phyloP scores from a whole-genome alignment of 2,329 filamentous ascomycete genomes.

The Akanthomyces muscarius region DNA sequence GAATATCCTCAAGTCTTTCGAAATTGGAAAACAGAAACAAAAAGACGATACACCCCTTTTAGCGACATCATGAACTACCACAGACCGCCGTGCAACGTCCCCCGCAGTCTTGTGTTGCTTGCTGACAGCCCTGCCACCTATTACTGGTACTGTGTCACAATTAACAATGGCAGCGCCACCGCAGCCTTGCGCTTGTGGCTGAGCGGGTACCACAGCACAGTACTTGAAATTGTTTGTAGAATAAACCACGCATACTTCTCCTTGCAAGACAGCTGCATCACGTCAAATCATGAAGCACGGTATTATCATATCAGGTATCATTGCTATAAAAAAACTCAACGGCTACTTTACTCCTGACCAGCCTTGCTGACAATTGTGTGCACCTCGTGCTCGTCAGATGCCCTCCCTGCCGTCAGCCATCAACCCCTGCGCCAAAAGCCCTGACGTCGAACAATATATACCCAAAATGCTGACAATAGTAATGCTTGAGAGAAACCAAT shows the following conservation, averaged over 20 bases:
- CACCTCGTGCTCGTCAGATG: background rate
- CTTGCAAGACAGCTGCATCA: background rate
- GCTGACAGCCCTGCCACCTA: background rate
- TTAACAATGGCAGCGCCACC: background rate
- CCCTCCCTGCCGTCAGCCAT: background rate
- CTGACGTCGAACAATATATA: background rate
- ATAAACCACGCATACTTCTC: background rate
- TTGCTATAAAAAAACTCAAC: conserved; percentile 9
- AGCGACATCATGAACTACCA: too few species aligned
- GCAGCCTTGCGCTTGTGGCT: conserved; percentile 4
- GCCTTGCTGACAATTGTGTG: background rate
- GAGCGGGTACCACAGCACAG: background rate
- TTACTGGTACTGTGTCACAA: background rate
- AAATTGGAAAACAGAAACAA: background rate
- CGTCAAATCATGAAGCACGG: background rate
- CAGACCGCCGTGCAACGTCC: too few species aligned
- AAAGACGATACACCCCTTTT: too few species aligned
- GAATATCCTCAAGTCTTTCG: too few species aligned
- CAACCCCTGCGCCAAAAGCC: background rate
- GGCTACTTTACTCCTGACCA: background rate
- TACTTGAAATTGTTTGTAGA: background rate
- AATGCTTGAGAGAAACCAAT: conserved; percentile 8
- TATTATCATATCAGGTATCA: conserved; percentile 16
- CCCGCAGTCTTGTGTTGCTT: background rate
- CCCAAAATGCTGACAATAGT: background rate